Conservation (phyloP, 2,329 filamentous ascomycete species). For the Xylariaceae sp. region DNA sequence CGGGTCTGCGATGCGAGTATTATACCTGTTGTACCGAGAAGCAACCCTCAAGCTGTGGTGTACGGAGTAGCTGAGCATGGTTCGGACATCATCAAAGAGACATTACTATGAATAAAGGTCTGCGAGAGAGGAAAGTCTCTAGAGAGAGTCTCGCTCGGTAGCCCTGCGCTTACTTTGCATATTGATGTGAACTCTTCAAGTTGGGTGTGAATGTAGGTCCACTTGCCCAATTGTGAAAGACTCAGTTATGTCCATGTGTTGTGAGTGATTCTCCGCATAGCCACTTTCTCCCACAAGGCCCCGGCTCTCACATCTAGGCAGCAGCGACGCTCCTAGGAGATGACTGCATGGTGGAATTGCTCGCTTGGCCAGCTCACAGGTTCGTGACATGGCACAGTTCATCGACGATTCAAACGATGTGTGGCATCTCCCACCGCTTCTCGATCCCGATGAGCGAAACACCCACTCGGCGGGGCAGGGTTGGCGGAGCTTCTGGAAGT, state of each 20-base stretch:
- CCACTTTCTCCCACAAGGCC: background rate
- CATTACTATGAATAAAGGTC: background rate
- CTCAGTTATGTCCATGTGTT: no score
- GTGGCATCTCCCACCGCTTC: background rate
- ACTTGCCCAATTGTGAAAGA: no score
- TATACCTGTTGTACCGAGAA: slow-evolving; percentile 10
- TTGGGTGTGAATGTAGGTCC: no score
- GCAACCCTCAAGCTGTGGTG: slow-evolving; percentile 13
- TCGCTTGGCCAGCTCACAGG: no score
- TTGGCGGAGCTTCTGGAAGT: background rate
- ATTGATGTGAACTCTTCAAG: no score
- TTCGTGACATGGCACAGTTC: no score
- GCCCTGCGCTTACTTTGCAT: no score
- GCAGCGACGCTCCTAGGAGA: background rate
- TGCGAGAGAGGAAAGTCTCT: background rate
- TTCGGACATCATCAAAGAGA: slow-evolving; percentile 12
- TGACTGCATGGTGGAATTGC: background rate
- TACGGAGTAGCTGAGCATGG: slow-evolving; percentile 16
- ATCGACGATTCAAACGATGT: background rate
- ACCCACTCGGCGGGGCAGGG: background rate
- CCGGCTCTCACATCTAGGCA: background rate
- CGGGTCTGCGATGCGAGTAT: slow-evolving; percentile 13
- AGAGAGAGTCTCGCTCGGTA: no score
- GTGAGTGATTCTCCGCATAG: background rate
- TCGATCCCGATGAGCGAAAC: background rate